Conservation (phyloP, 2,329 filamentous ascomycete genomes). For the Ustulina deusta region DNA sequence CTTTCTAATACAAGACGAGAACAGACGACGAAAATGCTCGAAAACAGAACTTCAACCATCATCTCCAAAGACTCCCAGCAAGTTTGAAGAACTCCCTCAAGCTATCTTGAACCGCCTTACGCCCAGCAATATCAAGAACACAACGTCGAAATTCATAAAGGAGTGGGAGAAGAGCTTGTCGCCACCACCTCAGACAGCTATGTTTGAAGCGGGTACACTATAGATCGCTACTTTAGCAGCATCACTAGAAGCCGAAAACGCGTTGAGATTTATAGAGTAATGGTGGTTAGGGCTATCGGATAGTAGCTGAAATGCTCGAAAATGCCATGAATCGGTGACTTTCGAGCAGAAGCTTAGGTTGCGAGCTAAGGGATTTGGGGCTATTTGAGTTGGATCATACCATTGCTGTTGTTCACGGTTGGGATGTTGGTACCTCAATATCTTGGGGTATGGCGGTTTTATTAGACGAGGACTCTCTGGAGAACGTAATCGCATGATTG, state of each 20-base stretch:
- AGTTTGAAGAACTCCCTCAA: constrained; percentile 71
- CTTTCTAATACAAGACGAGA: constrained; percentile 43
- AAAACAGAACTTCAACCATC: constrained; percentile 45
- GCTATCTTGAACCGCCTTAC: constrained; percentile 77
- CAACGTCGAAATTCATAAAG: constrained; percentile 86
- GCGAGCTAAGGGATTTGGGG: not conserved
- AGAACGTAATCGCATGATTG: constrained; percentile 21
- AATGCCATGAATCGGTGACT: not conserved
- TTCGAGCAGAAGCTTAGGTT: not conserved
- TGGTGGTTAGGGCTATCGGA: not conserved
- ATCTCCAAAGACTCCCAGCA: constrained; percentile 54
- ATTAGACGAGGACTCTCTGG: constrained; percentile 20
- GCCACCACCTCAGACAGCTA: constrained; percentile 56
- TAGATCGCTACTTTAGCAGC: constrained; percentile 1
- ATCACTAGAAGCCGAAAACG: not conserved
- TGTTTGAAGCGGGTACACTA: constrained; percentile 37
- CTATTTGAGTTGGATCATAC: not conserved
- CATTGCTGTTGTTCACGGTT: constrained; percentile 6
- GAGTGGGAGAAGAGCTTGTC: constrained; percentile 89
- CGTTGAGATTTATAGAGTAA: not conserved
- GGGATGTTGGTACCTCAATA: not conserved
- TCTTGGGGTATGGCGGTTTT: not conserved
- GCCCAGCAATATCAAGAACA: constrained; percentile 82
- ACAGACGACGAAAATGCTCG: constrained; percentile 50
- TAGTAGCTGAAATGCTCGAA: not conserved